These are phyloP conservation scores for Torulaspora globosa DNA, from an alignment of 1,139 yeast genomes.

Conservation along the genomic window DNA sequence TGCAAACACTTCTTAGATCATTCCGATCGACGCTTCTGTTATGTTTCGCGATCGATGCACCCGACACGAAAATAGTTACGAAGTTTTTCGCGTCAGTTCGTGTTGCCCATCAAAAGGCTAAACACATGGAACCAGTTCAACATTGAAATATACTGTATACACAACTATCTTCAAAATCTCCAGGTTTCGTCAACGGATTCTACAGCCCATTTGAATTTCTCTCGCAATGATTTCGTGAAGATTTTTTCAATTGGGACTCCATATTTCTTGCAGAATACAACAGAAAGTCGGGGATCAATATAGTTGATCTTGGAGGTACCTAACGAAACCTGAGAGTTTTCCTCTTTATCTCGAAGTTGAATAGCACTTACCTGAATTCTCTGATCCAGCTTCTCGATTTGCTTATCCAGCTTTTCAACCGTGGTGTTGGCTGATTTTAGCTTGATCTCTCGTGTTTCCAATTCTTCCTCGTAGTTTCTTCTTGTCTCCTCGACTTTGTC, in stretches of 20 bases:
- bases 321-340: slow-evolving; percentile 87
- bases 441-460: slow-evolving; percentile 57
- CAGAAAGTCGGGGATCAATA: slow-evolving; percentile 91
- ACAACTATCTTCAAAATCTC: slow-evolving; percentile 53
- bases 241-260: slow-evolving; percentile 89
- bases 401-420: slow-evolving; percentile 70
- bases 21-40: neutral
- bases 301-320: slow-evolving; percentile 93
- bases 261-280: slow-evolving; percentile 80
- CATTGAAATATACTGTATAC: neutral
- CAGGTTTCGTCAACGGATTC: slow-evolving; percentile 86
- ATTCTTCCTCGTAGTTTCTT: slow-evolving; percentile 54
- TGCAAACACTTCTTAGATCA: slow-evolving; percentile 2
- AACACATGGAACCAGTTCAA: neutral
- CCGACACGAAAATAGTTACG: slow-evolving; percentile 10
- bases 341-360: slow-evolving; percentile 87
- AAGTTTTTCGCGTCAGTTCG: slow-evolving; percentile 11
- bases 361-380: slow-evolving; percentile 66
- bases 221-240: slow-evolving; percentile 85
- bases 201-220: slow-evolving; percentile 93
- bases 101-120: neutral
- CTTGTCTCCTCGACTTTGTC: slow-evolving; percentile 54
- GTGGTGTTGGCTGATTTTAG: slow-evolving; percentile 48
- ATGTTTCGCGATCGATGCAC: slow-evolving; percentile 10
- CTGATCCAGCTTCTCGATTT: slow-evolving; percentile 66